Evolutionary conservation across 1,284 basidiomycete species (phyloP), one percentile per base, ranked within the genome.

Genomic region (Phellopilus nigrolimitatus): DNA sequence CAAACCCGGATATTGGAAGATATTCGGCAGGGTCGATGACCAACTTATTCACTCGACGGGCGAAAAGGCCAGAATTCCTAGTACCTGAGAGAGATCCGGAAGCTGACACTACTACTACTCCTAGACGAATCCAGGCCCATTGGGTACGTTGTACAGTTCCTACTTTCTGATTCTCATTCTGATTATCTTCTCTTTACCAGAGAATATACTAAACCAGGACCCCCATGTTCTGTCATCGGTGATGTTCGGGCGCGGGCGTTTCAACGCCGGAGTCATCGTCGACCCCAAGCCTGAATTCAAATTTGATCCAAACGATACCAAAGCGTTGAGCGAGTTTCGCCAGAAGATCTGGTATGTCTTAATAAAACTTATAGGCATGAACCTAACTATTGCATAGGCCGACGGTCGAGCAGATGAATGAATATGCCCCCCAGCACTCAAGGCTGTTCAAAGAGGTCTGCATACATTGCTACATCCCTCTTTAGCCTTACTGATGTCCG

Each of bases 21-120:
- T 76, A 13, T 66, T 61, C 41, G 76, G 78, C 0, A 65, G 78
- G 6, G 62, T 62, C 3, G 76, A 79, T 53, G 76, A 79, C 56
- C 75, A 78, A 56, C 73, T 79, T 30, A 74, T 78, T 58, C 70
- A 74, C 45, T 68, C 64, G 12, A 76, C 71, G 3, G 77, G 76
- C 7, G 76, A 79, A 57, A 78, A 78, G 68, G 74, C 73, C 19
- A 10, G 15, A n/a, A n/a, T n/a, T n/a, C n/a, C n/a, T n/a, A n/a
- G n/a, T n/a, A n/a, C n/a, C n/a, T n/a, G n/a, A n/a, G n/a, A n/a
- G n/a, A n/a, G n/a, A n/a, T n/a, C n/a, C n/a, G n/a, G n/a, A n/a
- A n/a, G n/a, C n/a, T n/a, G n/a, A n/a, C n/a, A n/a, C n/a, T n/a
- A n/a, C n/a, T n/a, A n/a, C n/a, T n/a, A n/a, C n/a, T n/a, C n/a